A percentile compares a stretch with the other conserved stretches of the same genome.
These are phyloP conservation scores for Sphagnum contortum DNA, from an alignment of 225 moss, liverwort and hornwort genomes.

Conservation along the genomic window DNA sequence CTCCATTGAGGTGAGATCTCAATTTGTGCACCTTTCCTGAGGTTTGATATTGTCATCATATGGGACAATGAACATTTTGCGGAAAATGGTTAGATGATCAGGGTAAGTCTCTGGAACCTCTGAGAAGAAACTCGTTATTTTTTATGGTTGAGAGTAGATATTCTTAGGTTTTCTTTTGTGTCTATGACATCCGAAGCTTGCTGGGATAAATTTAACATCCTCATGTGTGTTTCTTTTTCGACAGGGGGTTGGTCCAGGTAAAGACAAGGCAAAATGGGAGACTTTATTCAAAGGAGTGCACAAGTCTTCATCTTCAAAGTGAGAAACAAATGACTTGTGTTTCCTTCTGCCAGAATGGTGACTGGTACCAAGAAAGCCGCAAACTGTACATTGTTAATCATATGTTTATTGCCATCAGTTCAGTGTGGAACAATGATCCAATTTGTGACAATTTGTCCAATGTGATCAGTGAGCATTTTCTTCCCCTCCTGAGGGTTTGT, in stretches of 20 bases:
- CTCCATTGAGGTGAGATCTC: slow-evolving; percentile 46
- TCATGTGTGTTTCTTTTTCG: not conserved
- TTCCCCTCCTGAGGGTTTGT: too few relatives aligned
- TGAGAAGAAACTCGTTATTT: not conserved
- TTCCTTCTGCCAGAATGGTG: too few relatives aligned
- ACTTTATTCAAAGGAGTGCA: slow-evolving; percentile 38
- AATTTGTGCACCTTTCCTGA: slow-evolving; percentile 6
- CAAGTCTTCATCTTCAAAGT: slow-evolving; percentile 14
- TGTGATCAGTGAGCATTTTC: too few relatives aligned
- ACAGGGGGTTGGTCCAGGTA: slow-evolving; percentile 86
- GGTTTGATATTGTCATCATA: not conserved
- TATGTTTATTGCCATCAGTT: too few relatives aligned
- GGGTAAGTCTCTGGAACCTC: too few relatives aligned
- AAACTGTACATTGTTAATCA: too few relatives aligned
- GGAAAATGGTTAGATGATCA: not conserved
- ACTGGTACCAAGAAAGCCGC: too few relatives aligned
- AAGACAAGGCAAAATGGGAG: slow-evolving; percentile 56
- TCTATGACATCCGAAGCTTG: not conserved
- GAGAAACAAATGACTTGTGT: not conserved
- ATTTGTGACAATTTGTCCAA: too few relatives aligned
- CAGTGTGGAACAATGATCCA: too few relatives aligned
- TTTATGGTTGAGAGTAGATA: not conserved
- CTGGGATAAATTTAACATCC: not conserved
- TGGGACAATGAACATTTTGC: not conserved
- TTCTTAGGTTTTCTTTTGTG: not conserved